These are phyloP conservation scores for Aurantiochytrium sp. DNA, from an alignment of 108 stramenopile species.

Conservation along the genomic window DNA sequence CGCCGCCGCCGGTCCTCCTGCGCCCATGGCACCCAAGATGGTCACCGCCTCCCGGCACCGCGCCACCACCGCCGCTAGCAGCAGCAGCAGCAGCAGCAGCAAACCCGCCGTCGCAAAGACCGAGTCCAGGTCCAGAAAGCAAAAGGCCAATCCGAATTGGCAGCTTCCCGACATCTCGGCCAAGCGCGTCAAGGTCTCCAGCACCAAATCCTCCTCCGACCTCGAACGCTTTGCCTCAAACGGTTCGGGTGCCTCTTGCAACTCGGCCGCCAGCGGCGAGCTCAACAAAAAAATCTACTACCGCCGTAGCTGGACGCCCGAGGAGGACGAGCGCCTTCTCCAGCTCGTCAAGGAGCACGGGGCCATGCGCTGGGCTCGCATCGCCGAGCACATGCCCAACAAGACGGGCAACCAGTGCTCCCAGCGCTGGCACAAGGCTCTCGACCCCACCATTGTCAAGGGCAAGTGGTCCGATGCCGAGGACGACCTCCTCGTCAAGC, in stretches of 20 bases:
- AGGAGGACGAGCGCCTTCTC: conserved; percentile 36
- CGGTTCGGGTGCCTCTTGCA: background rate
- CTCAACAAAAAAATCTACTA: conserved; percentile 6
- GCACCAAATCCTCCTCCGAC: background rate
- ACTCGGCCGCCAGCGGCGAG: background rate
- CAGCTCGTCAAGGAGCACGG: conserved; percentile 45
- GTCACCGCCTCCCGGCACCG: background rate
- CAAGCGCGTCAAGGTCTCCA: background rate
- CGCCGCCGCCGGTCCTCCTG: too few relatives aligned
- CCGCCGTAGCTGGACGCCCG: conserved; percentile 36
- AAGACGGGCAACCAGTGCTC: conserved; percentile 33
- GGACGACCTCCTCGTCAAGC: conserved; percentile 34
- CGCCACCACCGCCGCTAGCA: background rate
- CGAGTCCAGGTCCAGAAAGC: background rate
- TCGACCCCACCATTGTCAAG: conserved; percentile 31
- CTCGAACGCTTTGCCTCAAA: background rate
- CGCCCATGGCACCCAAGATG: background rate
- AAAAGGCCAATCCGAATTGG: background rate
- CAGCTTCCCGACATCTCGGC: background rate
- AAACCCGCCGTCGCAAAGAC: background rate
- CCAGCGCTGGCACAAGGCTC: conserved; percentile 45
- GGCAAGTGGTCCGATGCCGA: conserved; percentile 38
- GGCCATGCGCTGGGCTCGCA: conserved; percentile 44
- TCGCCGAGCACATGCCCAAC: conserved; percentile 37
- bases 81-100: too few relatives aligned